Evolutionary conservation across 2,329 filamentous ascomycete species (phyloP).

Genomic region (Cercospora beticola): DNA sequence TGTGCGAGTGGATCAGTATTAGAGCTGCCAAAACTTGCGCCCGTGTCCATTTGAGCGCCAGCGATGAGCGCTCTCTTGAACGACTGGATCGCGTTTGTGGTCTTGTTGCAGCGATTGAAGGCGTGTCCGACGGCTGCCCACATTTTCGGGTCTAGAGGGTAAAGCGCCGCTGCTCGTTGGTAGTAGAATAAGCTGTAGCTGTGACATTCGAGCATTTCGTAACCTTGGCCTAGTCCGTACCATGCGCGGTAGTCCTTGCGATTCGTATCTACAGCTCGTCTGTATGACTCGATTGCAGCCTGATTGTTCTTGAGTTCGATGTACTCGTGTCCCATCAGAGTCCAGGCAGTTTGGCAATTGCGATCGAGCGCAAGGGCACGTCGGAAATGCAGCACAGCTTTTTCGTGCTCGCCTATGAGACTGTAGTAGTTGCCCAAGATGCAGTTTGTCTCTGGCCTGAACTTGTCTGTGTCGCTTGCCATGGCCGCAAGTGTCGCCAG

Average conservation of each 20-base stretch:
- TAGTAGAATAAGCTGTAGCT: conserved; percentile 97
- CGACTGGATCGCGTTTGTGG: conserved; percentile 89
- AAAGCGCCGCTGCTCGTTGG: conserved; percentile 86
- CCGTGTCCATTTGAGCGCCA: conserved; percentile 77
- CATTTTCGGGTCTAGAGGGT: conserved; percentile 98
- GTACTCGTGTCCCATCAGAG: conserved; percentile 97
- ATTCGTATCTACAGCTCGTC: conserved; percentile 92
- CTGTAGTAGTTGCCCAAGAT: conserved; percentile 98
- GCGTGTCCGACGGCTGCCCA: conserved; percentile 96
- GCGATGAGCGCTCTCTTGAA: conserved; percentile 89
- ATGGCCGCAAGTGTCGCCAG: conserved; percentile 89
- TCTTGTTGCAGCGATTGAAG: conserved; percentile 81
- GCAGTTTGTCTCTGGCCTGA: conserved; percentile 93
- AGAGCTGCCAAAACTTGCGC: conserved; percentile 46
- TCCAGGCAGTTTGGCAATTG: conserved; percentile 92
- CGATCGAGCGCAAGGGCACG: conserved; percentile 87
- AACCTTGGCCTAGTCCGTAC: conserved; percentile 96
- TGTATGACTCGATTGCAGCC: conserved; percentile 94
- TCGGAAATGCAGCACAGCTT: conserved; percentile 96
- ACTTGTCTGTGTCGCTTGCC: conserved; percentile 88
- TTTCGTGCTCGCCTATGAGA: conserved; percentile 90
- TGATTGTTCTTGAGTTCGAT: conserved; percentile 98
- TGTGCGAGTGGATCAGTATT: conserved; percentile 46
- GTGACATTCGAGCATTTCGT: conserved; percentile 97
- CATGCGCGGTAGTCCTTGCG: conserved; percentile 94